Conservation (phyloP, 2,329 filamentous ascomycete genomes). For the Aspergillus brasiliensis region DNA sequence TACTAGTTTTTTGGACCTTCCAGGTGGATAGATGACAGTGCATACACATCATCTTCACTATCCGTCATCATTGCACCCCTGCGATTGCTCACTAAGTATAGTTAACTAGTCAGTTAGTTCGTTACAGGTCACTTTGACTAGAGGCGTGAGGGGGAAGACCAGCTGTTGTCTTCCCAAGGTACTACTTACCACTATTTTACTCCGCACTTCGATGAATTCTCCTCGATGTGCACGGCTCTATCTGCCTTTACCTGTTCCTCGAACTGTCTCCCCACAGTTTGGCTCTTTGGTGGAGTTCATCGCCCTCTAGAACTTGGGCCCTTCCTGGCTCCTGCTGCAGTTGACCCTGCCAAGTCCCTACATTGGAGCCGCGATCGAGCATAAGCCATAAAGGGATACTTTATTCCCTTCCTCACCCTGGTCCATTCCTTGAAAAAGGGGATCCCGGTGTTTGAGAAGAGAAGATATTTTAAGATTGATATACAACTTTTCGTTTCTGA, state of each 20-base stretch:
- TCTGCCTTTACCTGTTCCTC: not conserved
- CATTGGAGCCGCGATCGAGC: slow-evolving; percentile 3
- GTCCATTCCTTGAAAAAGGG: not conserved
- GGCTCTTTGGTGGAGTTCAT: not conserved
- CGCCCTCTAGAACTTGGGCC: not conserved
- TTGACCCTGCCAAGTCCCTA: slow-evolving; percentile 3
- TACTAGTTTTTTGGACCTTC: too few species aligned
- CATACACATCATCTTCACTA: too few species aligned
- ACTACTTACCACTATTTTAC: too few species aligned
- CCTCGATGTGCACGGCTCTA: not conserved
- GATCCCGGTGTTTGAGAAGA: not conserved
- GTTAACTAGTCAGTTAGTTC: not conserved
- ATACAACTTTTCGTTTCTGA: too few species aligned
- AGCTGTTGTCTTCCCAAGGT: not conserved
- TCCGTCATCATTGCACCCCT: not conserved
- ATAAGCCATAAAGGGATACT: not conserved
- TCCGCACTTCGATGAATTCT: too few species aligned
- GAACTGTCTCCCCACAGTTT: not conserved
- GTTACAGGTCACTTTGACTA: not conserved
- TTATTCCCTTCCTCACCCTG: not conserved
- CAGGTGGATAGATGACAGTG: too few species aligned
- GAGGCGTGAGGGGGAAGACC: not conserved
- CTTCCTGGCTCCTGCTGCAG: not conserved
- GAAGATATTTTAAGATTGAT: too few species aligned
- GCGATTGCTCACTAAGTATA: not conserved